Percentiles rank a stretch among this genome's conserved stretches.
Conservation (phyloP, 2,329 filamentous ascomycete species). For the Waltergamsia citrina region DNA sequence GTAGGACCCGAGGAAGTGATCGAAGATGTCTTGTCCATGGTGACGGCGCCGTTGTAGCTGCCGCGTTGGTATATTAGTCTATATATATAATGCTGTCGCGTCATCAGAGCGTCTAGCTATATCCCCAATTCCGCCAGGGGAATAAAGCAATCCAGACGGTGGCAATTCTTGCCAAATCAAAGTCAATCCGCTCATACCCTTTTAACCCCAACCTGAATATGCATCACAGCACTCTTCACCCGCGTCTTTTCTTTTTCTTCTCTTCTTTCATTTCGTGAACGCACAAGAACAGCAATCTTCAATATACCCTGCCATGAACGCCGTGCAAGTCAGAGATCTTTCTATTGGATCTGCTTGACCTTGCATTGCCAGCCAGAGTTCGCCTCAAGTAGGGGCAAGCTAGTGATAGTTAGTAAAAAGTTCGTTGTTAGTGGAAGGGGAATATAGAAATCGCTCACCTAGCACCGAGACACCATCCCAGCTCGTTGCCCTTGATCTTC, state of each 20-base stretch:
- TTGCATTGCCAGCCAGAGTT: slow-evolving; percentile 87
- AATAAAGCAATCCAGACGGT: neutral
- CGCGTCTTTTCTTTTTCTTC: too few species aligned
- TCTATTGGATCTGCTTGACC: slow-evolving; percentile 53
- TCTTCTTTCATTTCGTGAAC: neutral
- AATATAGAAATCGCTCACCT: slow-evolving; percentile 57
- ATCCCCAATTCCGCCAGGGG: neutral
- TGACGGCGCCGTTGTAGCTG: slow-evolving; percentile 38
- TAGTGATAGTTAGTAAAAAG: slow-evolving; percentile 32
- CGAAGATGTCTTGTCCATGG: slow-evolving; percentile 51
- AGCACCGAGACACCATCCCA: slow-evolving; percentile 96
- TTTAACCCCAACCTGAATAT: too few species aligned
- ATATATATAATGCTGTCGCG: slow-evolving; percentile 12
- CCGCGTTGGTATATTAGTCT: slow-evolving; percentile 16
- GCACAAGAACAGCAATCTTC: too few species aligned
- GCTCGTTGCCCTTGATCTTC: slow-evolving; percentile 94
- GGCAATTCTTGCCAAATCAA: neutral
- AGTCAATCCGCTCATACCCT: neutral
- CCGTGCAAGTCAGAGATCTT: neutral
- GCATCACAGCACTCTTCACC: too few species aligned
- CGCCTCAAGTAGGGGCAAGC: slow-evolving; percentile 73
- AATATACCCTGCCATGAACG: too few species aligned
- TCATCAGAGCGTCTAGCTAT: neutral
- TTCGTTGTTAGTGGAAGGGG: slow-evolving; percentile 4
- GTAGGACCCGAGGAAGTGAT: slow-evolving; percentile 53